phyloP scores from a whole-genome alignment of 768 basidiomycete species.

The Leccinum subtestaceum region DNA sequence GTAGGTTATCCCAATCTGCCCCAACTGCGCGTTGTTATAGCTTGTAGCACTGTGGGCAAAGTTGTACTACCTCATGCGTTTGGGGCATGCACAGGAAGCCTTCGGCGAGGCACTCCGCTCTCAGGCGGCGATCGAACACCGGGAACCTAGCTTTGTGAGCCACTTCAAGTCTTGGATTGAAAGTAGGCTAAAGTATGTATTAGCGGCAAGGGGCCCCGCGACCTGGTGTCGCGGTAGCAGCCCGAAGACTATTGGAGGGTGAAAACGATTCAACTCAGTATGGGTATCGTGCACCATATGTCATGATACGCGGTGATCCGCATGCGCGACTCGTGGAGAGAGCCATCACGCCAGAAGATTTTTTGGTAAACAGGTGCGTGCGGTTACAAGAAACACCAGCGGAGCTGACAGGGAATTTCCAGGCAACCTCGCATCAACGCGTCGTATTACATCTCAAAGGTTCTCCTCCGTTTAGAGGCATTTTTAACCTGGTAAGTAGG shows the following conservation, averaged over 20 bases:
- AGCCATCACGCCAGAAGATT: slow-evolving; percentile 68
- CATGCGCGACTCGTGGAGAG: slow-evolving; percentile 63
- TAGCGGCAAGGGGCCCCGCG: slow-evolving; percentile 83
- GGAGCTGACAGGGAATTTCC: not conserved
- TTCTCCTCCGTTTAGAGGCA: slow-evolving; percentile 86
- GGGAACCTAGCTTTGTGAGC: no score
- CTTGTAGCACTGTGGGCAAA: no score
- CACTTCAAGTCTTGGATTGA: no score
- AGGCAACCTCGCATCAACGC: slow-evolving; percentile 78
- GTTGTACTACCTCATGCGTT: no score
- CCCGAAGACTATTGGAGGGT: slow-evolving; percentile 64
- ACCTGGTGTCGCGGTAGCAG: slow-evolving; percentile 86
- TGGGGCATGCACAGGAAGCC: no score
- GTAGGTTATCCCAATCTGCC: no score
- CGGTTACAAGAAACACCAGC: not conserved
- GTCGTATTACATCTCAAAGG: slow-evolving; percentile 80
- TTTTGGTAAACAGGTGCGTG: slow-evolving; percentile 60
- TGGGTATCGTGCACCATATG: slow-evolving; percentile 89
- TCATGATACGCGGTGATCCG: slow-evolving; percentile 46
- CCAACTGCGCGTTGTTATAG: no score
- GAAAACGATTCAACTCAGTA: slow-evolving; percentile 85
- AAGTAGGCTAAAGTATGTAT: not conserved
- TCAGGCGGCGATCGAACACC: no score
- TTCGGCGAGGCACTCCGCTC: no score
- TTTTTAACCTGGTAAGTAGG: slow-evolving; percentile 82